Percentiles rank a stretch among this genome's conserved stretches.
phyloP scores from a whole-genome alignment of 129 eudicot species.

The Helichrysum umbraculigerum region DNA sequence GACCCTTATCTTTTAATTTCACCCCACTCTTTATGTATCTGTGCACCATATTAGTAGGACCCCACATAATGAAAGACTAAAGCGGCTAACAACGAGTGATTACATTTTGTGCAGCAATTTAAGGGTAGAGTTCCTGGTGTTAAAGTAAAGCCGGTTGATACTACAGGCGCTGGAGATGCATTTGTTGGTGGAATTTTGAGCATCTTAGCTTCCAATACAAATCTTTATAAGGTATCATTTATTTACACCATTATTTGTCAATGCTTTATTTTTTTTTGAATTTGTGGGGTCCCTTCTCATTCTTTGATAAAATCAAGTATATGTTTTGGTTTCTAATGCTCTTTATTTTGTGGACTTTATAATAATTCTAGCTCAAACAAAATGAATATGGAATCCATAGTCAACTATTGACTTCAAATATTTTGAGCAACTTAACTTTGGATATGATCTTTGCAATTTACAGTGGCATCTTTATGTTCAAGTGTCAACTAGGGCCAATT shows the following conservation, averaged over 20 bases:
- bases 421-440: neutral
- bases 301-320: neutral
- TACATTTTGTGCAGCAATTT: constrained; percentile 32
- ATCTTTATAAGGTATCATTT: constrained; percentile 52
- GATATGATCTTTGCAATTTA: neutral
- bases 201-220: constrained; percentile 58
- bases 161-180: constrained; percentile 51
- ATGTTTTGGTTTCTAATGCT: neutral
- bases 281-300: neutral
- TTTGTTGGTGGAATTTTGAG: constrained; percentile 59
- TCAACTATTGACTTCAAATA: neutral
- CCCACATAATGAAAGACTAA: neutral
- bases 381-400: neutral
- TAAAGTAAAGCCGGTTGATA: constrained; percentile 40
- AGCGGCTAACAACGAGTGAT: neutral
- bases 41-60: neutral
- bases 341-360: neutral
- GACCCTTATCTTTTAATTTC: neutral
- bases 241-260: neutral
- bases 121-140: constrained; percentile 47
- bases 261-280: neutral
- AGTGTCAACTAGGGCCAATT: neutral
- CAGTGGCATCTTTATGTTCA: neutral
- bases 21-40: neutral
- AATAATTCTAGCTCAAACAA: neutral